A percentile compares a stretch with the other conserved stretches of the same genome.
Conservation (phyloP, 116 monocot species). For the Thalassia testudinum region DNA sequence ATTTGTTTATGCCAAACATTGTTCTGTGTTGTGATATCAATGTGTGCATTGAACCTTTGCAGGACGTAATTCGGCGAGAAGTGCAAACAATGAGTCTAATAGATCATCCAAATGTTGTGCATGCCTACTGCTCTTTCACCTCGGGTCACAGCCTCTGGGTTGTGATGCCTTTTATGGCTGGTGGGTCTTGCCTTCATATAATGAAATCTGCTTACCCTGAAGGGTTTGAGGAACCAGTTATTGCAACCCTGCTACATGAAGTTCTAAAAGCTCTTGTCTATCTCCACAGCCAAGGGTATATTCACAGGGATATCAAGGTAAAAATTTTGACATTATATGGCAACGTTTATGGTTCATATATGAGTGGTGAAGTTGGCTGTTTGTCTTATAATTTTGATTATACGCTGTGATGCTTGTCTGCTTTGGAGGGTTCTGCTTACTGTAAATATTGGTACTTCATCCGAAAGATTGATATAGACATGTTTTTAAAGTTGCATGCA, state of each 20-base stretch:
- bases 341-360: too few species aligned
- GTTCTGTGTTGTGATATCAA: too few species aligned
- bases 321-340: too few species aligned
- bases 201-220: conserved; percentile 79
- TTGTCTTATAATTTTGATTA: too few species aligned
- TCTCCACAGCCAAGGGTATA: conserved; percentile 81
- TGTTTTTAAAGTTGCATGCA: too few species aligned
- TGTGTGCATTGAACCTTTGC: not conserved
- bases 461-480: too few species aligned
- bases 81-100: conserved; percentile 87
- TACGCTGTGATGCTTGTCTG: too few species aligned
- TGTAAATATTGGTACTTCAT: too few species aligned
- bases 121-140: conserved; percentile 83
- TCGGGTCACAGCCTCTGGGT: conserved; percentile 69
- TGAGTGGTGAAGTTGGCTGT: too few species aligned
- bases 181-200: conserved; percentile 91
- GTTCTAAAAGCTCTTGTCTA: conserved; percentile 96
- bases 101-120: conserved; percentile 85
- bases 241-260: conserved; percentile 73
- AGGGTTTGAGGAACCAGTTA: conserved; percentile 90
- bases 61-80: conserved; percentile 95
- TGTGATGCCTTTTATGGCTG: conserved; percentile 96
- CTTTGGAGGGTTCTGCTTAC: too few species aligned
- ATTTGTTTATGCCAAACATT: too few species aligned
- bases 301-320: conserved; percentile 98